Conservation (phyloP, 1,284 basidiomycete genomes). For the Flammula alnicola region DNA sequence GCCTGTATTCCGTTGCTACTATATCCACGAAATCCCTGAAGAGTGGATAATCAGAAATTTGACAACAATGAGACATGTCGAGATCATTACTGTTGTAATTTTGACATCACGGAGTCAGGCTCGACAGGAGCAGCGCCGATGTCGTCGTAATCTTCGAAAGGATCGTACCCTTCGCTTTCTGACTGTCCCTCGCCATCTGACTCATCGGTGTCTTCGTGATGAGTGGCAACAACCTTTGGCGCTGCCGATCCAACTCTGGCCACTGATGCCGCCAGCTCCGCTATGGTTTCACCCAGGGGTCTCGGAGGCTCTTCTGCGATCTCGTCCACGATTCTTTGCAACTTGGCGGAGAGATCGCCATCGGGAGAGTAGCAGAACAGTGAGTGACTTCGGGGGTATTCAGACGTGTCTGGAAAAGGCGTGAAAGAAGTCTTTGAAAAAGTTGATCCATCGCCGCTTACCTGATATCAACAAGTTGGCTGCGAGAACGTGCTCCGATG, state of each 20-base stretch:
- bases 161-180: constrained; percentile 39
- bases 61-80: constrained; percentile 1
- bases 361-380: constrained; percentile 58
- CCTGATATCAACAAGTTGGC: constrained; percentile 60
- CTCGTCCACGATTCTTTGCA: constrained; percentile 47
- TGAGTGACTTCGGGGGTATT: constrained; percentile 61
- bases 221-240: constrained; percentile 14
- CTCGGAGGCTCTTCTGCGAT: constrained; percentile 45
- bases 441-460: constrained; percentile 29
- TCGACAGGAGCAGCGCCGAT: constrained; percentile 22
- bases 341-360: constrained; percentile 37
- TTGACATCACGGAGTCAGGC: constrained; percentile 25
- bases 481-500: constrained; percentile 38
- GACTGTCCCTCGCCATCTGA: constrained; percentile 38
- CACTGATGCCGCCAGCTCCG: constrained; percentile 38
- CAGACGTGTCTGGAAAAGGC: constrained; percentile 53
- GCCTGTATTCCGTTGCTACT: constrained; percentile 54
- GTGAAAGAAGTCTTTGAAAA: constrained; percentile 4
- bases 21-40: constrained; percentile 59
- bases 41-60: constrained; percentile 13
- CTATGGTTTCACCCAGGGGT: constrained; percentile 49
- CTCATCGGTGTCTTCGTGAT: constrained; percentile 32
- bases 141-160: constrained; percentile 42
- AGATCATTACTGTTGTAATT: constrained; percentile 30
- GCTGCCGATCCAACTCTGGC: constrained; percentile 22